These are phyloP conservation scores for Triticum timopheevii DNA, from an alignment of 176 grass and related monocot species.

Conservation along the genomic window DNA sequence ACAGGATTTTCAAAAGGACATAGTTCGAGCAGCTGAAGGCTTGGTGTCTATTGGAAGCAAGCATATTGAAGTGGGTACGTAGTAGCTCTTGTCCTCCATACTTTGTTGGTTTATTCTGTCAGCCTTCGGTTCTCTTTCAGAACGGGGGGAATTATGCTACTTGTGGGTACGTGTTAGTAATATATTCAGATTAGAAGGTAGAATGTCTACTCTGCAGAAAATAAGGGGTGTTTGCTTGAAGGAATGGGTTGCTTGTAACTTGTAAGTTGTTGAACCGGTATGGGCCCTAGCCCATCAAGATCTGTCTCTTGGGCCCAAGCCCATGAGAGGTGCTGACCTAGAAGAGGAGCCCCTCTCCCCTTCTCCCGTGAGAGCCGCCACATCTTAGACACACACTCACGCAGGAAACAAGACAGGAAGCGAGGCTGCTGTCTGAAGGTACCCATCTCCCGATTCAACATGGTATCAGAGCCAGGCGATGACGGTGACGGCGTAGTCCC, in stretches of 20 bases:
- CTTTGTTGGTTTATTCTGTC: conserved; percentile 29
- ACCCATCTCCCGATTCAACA: too few relatives aligned
- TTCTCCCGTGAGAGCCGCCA: too few relatives aligned
- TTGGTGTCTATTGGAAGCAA: conserved; percentile 61
- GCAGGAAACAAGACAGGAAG: too few relatives aligned
- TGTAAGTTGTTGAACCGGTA: background rate
- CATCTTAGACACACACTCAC: too few relatives aligned
- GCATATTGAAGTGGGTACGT: conserved; percentile 84
- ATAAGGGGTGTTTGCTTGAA: background rate
- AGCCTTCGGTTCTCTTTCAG: conserved; percentile 4
- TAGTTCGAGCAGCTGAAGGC: conserved; percentile 76
- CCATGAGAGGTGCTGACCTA: too few relatives aligned
- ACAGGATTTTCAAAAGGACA: conserved; percentile 98
- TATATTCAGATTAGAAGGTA: conserved; percentile 2
- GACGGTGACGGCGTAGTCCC: too few relatives aligned
- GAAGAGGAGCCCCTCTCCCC: too few relatives aligned
- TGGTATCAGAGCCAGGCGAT: too few relatives aligned
- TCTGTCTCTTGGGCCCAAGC: too few relatives aligned
- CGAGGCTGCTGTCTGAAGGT: too few relatives aligned
- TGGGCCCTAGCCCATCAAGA: too few relatives aligned
- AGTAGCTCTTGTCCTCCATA: conserved; percentile 16
- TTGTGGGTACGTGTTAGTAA: background rate
- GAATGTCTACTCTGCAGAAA: conserved; percentile 20
- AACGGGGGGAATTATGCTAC: conserved; percentile 16
- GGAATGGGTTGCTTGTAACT: background rate